phyloP scores from a whole-genome alignment of 305 asterid species.

The Fraxinus albicans region DNA sequence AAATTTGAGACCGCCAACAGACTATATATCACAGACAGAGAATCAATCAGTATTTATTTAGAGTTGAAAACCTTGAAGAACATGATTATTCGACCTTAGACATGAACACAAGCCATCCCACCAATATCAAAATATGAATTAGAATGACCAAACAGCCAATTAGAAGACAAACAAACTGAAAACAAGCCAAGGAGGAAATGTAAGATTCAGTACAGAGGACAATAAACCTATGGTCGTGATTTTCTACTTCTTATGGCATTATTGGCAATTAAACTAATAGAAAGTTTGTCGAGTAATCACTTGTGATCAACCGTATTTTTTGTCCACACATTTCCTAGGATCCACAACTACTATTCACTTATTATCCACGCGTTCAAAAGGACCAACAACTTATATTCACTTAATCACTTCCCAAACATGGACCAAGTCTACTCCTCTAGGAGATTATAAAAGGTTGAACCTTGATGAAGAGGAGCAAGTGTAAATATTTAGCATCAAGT shows the following conservation, averaged over 20 bases:
- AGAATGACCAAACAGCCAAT: neutral
- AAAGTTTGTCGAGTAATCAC: neutral
- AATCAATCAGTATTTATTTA: neutral
- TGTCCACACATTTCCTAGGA: neutral
- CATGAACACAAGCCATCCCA: neutral
- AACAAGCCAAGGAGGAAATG: neutral
- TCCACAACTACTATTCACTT: neutral
- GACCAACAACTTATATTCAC: neutral
- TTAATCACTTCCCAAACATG: neutral
- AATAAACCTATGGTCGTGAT: neutral
- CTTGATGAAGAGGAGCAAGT: neutral
- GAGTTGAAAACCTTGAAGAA: neutral
- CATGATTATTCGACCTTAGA: neutral
- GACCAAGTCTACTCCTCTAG: neutral
- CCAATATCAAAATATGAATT: neutral
- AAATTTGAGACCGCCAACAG: conserved; percentile 80
- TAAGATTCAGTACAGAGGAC: neutral
- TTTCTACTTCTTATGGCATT: neutral
- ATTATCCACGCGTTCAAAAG: neutral
- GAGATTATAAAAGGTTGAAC: neutral
- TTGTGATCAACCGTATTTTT: neutral
- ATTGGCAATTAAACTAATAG: neutral
- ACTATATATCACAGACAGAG: conserved; percentile 31
- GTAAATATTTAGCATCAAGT: neutral
- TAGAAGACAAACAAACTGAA: neutral